Conservation (phyloP, 352 stramenopile genomes). For the Phytopythium vexans region DNA sequence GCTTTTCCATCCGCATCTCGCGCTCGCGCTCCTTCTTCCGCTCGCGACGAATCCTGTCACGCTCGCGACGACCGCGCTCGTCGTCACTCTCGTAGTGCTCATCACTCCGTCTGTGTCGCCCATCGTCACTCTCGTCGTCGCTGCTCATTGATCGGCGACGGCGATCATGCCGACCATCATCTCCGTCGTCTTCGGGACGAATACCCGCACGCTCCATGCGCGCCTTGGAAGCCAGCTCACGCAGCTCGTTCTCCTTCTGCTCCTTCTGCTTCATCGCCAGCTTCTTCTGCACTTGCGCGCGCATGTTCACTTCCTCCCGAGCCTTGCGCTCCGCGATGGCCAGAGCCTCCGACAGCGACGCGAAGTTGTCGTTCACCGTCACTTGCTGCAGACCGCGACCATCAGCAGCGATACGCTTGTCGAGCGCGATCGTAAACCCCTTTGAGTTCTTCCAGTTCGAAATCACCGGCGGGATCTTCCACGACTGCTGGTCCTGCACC, state of each 20-base stretch:
- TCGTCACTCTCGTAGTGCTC: conserved; percentile 29
- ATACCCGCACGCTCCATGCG: conserved; percentile 90
- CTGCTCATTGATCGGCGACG: conserved; percentile 16
- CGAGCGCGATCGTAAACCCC: conserved; percentile 98
- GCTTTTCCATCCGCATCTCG: conserved; percentile 94
- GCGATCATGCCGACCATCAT: conserved; percentile 13
- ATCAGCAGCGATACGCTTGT: conserved; percentile 98
- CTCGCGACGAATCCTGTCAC: conserved; percentile 85
- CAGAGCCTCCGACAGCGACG: conserved; percentile 94
- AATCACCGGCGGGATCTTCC: conserved; percentile 99
- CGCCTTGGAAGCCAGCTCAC: conserved; percentile 91
- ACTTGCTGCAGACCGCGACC: conserved; percentile 94
- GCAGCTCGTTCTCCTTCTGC: conserved; percentile 95
- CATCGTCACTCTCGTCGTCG: conserved; percentile 13
- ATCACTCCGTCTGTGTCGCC: conserved; percentile 10
- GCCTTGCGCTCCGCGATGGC: conserved; percentile 98
- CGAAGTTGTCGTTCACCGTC: conserved; percentile 99
- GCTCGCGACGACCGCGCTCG: conserved; percentile 43
- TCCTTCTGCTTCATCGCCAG: conserved; percentile 93
- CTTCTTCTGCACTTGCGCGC: conserved; percentile 88
- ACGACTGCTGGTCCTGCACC: conserved; percentile 93
- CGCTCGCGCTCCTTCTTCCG: conserved; percentile 94
- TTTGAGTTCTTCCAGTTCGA: conserved; percentile 99
- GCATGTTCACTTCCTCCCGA: conserved; percentile 96
- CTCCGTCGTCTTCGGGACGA: conserved; percentile 24